phyloP scores from a whole-genome alignment of 1,284 basidiomycete genomes.

The Fomitiporia mediterranea region DNA sequence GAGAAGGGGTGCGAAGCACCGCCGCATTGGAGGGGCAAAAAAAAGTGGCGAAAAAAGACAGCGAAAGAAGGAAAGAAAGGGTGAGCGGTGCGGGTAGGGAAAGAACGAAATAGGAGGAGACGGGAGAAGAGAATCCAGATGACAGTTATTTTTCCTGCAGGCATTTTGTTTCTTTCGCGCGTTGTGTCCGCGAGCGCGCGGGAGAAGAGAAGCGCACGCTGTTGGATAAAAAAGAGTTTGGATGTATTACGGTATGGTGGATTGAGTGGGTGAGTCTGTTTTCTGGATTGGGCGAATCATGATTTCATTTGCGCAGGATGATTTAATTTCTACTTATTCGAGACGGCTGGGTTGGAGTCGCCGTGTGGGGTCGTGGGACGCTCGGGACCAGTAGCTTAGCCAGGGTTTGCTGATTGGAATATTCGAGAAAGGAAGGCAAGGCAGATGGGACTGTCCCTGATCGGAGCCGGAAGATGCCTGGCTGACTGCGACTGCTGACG shows the following conservation, averaged over 20 bases:
- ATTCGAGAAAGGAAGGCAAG: not conserved
- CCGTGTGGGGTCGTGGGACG: conserved; percentile 1
- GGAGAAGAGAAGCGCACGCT: conserved; percentile 1
- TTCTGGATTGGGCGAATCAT: not conserved
- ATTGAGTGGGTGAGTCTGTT: not conserved
- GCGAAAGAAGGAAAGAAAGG: not conserved
- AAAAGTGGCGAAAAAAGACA: not conserved
- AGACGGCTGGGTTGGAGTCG: not conserved
- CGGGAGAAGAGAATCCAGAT: not conserved
- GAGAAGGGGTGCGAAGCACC: not conserved
- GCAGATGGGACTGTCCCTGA: not conserved
- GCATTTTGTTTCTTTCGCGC: not conserved
- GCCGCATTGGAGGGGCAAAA: not conserved
- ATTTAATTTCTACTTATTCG: not conserved
- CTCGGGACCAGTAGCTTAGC: not conserved
- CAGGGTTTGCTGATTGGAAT: not conserved
- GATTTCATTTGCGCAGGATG: not conserved
- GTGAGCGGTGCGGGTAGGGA: not conserved
- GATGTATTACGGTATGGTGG: not conserved
- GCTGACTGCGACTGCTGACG: not conserved
- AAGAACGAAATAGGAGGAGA: not conserved
- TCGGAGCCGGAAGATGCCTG: not conserved
- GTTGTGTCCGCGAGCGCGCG: not conserved
- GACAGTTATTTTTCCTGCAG: not conserved
- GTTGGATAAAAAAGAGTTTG: not conserved